These are phyloP conservation scores for Russula dissimulans DNA, from an alignment of 768 basidiomycete genomes.

Conservation along the genomic window DNA sequence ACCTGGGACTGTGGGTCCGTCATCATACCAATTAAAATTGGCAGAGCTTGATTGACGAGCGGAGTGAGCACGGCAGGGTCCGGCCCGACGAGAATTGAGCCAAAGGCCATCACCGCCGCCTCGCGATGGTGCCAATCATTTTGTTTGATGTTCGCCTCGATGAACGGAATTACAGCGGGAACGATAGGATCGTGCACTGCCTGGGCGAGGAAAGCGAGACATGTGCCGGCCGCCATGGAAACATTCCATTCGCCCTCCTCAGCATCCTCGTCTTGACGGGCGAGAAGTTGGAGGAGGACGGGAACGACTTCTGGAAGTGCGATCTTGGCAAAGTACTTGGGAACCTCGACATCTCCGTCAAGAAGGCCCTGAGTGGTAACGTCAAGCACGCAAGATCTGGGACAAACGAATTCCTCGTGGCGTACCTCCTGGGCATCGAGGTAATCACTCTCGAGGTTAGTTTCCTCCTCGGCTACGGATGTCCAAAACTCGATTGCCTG, in stretches of 20 bases:
- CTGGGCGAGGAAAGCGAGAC: constrained; percentile 78
- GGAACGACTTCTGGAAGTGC: constrained; percentile 93
- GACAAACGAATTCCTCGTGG: not conserved
- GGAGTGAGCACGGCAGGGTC: constrained; percentile 81
- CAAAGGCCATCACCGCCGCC: constrained; percentile 97
- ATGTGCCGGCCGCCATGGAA: constrained; percentile 93
- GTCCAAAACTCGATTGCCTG: constrained; percentile 99
- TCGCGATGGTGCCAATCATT: constrained; percentile 94
- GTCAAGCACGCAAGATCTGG: constrained; percentile 9
- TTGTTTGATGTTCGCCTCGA: constrained; percentile 89
- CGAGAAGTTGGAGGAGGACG: constrained; percentile 80
- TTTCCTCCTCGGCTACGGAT: constrained; percentile 96
- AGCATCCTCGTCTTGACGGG: constrained; percentile 91
- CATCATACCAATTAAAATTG: constrained; percentile 95
- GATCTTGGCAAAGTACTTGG: constrained; percentile 86
- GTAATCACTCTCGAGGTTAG: constrained; percentile 54
- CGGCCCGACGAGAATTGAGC: constrained; percentile 94
- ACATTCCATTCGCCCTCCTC: constrained; percentile 99
- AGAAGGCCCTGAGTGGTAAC: constrained; percentile 58
- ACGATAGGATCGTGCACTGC: constrained; percentile 90
- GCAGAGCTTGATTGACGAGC: constrained; percentile 88
- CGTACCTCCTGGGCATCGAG: constrained; percentile 85
- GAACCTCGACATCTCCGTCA: constrained; percentile 78
- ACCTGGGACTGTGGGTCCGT: constrained; percentile 74
- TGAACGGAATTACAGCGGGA: constrained; percentile 91